Base-by-base conservation (phyloP, 495 filamentous ascomycete species). In the Cudoniella acicularis region DNA sequence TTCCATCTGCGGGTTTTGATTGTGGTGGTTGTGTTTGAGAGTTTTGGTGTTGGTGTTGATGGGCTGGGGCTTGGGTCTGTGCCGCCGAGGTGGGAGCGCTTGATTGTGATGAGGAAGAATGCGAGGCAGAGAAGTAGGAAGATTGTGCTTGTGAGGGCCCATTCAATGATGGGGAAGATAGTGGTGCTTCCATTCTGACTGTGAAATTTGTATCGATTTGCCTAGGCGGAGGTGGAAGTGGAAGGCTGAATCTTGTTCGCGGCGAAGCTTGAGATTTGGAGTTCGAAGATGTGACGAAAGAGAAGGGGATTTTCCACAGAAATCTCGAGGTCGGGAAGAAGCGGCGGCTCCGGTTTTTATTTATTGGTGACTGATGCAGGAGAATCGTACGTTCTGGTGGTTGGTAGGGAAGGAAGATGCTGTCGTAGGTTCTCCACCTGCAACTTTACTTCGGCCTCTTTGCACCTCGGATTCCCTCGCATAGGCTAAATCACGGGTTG, bases 1-100 rank as follows among this genome's bases (percentile, higher is more conserved):
- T 30, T 74, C 77, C 24, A 74, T 79, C 8, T 75, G 76, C n/a
- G 70, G 73, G 9, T 20, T 22, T 49, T 1, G 41, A 13, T 10
- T 3, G 23, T 49, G 58, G 59, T 23, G 23, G 22, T 20, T 50
- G 41, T 23, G 24, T 40, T 18, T 24, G 20, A 9, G 27, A 13
- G 18, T 17, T 20, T 9, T 54, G 41, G 42, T 45, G 17, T 17
- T 56, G 54, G 20, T 10, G 10, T 23, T 50, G 48, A 9, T 50
- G 30, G 3, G 56, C 51, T 3, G 51, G 56, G 25, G 56, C 6
- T 52, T 46, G 43, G 11, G 8, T 21, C n/a, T 50, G 48, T 26
- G 48, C 20, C 9, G 10, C 22, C 18, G 48, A 50, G 6, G 21
- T 25, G 23, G 62, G 49, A 16, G 27, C 52, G 22, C 46, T 57